Percentiles rank a stretch among this genome's conserved stretches.
Evolutionary conservation across 345 rosid genomes (phyloP).

Genomic region (Acer saccharum): DNA sequence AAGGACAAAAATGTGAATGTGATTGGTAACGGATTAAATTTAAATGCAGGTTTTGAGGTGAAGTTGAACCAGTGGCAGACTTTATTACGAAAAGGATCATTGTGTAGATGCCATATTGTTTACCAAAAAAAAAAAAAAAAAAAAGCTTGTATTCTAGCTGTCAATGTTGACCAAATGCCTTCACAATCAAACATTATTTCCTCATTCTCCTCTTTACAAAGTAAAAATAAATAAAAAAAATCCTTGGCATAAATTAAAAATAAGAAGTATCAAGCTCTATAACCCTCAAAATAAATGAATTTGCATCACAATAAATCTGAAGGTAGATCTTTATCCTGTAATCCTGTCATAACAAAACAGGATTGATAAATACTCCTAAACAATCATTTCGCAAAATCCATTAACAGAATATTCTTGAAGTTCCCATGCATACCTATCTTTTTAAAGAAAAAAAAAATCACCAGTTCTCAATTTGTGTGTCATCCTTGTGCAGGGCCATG

Average conservation of each 20-base stretch:
- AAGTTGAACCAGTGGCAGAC: neutral
- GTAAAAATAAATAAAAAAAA: neutral
- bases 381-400: neutral
- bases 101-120: too few relatives aligned
- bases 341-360: neutral
- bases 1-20: neutral
- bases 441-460: too few relatives aligned
- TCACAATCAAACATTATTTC: neutral
- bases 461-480: neutral
- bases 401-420: neutral
- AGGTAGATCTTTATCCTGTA: neutral
- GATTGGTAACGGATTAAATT: neutral
- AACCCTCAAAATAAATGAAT: neutral
- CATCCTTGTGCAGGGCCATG: neutral
- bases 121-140: too few relatives aligned
- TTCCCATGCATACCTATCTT: neutral
- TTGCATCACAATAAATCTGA: neutral
- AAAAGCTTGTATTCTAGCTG: neutral
- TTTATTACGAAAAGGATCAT: neutral
- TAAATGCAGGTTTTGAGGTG: neutral
- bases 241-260: neutral
- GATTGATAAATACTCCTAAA: slow-evolving; percentile 1
- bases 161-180: neutral
- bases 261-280: neutral
- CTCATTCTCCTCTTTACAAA: neutral